A percentile compares a stretch with the other conserved stretches of the same genome.
phyloP scores from a whole-genome alignment of 2,329 filamentous ascomycete genomes.

The Fusarium torulosum region DNA sequence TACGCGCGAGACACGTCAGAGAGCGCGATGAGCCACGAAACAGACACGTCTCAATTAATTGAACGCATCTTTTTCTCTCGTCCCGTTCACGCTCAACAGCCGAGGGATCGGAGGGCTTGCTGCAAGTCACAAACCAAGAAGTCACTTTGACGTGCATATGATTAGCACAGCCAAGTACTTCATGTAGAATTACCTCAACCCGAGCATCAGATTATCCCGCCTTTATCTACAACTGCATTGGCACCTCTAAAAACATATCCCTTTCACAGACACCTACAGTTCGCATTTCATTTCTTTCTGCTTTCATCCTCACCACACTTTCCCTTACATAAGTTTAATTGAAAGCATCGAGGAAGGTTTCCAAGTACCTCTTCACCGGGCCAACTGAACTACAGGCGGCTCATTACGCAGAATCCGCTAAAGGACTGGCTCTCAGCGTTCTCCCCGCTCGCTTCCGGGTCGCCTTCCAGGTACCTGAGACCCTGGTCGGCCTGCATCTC shows the following conservation, averaged over 20 bases:
- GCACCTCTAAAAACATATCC: neutral
- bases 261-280: neutral
- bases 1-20: constrained; percentile 47
- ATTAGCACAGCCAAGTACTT: constrained; percentile 11
- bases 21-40: constrained; percentile 59
- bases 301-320: constrained; percentile 7
- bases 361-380: constrained; percentile 22
- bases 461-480: constrained; percentile 39
- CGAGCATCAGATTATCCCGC: constrained; percentile 14
- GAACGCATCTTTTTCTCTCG: constrained; percentile 44
- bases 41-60: constrained; percentile 58
- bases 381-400: constrained; percentile 24
- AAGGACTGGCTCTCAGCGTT: constrained; percentile 37
- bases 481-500: constrained; percentile 30
- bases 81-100: constrained; percentile 25
- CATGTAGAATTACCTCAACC: constrained; percentile 8
- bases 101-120: constrained; percentile 25
- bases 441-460: constrained; percentile 33
- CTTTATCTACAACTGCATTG: constrained; percentile 23
- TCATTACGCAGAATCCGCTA: constrained; percentile 33
- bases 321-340: constrained; percentile 11
- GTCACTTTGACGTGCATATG: constrained; percentile 43
- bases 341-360: constrained; percentile 18
- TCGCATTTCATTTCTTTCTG: neutral
- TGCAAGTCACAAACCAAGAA: constrained; percentile 43